Evolutionary conservation across 1,139 yeast species (phyloP).

Genomic region (Protomyces macrosporus): DNA sequence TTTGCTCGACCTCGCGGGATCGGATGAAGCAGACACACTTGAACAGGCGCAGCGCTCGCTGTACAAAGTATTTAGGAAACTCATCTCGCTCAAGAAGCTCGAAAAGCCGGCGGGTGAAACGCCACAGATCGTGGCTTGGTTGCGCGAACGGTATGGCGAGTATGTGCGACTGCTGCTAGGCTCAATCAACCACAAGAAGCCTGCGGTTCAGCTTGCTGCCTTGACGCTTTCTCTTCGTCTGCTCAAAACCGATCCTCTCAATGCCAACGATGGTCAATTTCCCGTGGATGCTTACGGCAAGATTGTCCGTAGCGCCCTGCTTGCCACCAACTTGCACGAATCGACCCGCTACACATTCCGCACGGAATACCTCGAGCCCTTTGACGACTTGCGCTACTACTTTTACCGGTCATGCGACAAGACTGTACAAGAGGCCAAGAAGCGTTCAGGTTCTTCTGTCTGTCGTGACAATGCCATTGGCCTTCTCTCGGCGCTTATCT

Average conservation of each 20-base stretch:
- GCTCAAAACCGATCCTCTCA: constrained; percentile 54
- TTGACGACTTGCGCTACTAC: constrained; percentile 39
- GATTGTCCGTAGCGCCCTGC: constrained; percentile 49
- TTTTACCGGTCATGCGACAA: constrained; percentile 29
- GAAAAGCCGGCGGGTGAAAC: constrained; percentile 19
- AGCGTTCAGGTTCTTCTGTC: constrained; percentile 3
- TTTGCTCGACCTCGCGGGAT: constrained; percentile 14
- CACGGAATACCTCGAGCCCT: constrained; percentile 50
- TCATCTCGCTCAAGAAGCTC: constrained; percentile 8
- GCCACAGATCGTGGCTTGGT: constrained; percentile 47
- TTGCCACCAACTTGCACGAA: constrained; percentile 36
- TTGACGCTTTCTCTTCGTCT: constrained; percentile 61
- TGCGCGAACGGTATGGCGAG: constrained; percentile 53
- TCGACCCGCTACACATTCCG: constrained; percentile 58
- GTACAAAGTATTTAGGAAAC: constrained; percentile 18
- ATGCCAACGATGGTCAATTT: constrained; percentile 56
- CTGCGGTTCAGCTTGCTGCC: constrained; percentile 55
- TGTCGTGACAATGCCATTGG: constrained; percentile 24
- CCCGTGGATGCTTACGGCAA: constrained; percentile 54
- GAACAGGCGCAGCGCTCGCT: constrained; percentile 18
- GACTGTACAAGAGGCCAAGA: constrained; percentile 4
- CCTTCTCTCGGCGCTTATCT: constrained; percentile 25
- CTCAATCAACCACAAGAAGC: constrained; percentile 38
- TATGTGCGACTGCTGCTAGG: constrained; percentile 48
- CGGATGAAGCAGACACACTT: background rate